Percentiles rank a stretch among this genome's conserved stretches.
These are phyloP conservation scores for Aspergillus arachidicola DNA, from an alignment of 2,329 filamentous ascomycete species.

Conservation along the genomic window DNA sequence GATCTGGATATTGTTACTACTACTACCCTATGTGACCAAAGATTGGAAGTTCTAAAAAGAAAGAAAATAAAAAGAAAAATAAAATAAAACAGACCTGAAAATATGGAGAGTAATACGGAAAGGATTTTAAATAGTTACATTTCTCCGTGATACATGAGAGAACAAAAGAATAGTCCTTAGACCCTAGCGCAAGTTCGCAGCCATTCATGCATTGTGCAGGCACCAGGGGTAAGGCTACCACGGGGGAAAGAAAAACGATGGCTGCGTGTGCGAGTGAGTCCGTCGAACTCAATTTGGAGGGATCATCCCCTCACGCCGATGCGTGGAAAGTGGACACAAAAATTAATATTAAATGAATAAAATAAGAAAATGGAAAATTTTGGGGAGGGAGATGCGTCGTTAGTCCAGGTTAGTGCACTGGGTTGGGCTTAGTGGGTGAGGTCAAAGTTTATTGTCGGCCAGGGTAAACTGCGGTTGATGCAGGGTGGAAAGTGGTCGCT, in stretches of 20 bases:
- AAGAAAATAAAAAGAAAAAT: not conserved
- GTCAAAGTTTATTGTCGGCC: not conserved
- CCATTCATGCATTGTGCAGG: conserved; percentile 8
- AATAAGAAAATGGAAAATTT: not conserved
- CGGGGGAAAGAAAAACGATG: not conserved
- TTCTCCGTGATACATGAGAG: not conserved
- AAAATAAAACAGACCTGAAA: too few species aligned
- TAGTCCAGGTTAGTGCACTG: not conserved
- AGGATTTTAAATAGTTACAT: too few species aligned
- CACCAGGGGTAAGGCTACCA: conserved; percentile 17
- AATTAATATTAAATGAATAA: not conserved
- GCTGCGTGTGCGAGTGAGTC: conserved; percentile 10
- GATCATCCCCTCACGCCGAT: not conserved
- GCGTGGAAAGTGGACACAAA: not conserved
- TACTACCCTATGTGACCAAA: too few species aligned
- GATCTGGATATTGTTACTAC: not conserved
- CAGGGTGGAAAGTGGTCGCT: too few species aligned
- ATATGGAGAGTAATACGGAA: not conserved
- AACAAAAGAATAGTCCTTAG: not conserved
- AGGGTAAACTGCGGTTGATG: too few species aligned
- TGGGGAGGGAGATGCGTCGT: not conserved
- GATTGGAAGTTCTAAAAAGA: not conserved
- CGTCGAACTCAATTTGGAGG: conserved; percentile 6
- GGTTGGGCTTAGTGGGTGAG: not conserved
- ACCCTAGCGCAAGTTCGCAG: not conserved